phyloP scores from a whole-genome alignment of 2,329 filamentous ascomycete species.

The Cylindrodendrum hubeiense region DNA sequence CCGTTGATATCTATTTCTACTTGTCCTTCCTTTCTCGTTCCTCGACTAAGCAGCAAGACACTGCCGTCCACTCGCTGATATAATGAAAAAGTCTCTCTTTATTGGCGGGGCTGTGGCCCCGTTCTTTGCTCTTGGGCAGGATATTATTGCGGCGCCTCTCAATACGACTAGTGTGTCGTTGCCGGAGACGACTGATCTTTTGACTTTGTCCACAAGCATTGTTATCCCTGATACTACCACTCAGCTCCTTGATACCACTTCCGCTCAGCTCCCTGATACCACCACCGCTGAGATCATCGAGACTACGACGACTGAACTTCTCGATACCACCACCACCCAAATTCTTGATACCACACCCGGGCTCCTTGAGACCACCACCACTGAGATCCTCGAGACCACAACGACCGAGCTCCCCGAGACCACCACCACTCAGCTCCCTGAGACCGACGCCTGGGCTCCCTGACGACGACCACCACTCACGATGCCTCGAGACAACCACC shows the following conservation, averaged over 20 bases:
- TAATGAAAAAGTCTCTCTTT: conserved; percentile 9
- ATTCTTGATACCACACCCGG: no score
- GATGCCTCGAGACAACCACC: background rate
- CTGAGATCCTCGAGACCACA: background rate
- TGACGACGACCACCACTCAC: background rate
- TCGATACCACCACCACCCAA: no score
- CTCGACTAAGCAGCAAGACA: background rate
- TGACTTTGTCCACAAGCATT: no score
- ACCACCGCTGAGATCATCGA: background rate
- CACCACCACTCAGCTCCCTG: no score
- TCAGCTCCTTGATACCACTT: no score
- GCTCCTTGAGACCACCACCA: no score
- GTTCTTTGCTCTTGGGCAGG: conserved; percentile 7
- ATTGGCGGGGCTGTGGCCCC: conserved; percentile 9
- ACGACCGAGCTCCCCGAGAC: no score
- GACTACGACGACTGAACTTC: background rate
- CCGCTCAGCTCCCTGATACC: no score
- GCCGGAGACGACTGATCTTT: background rate
- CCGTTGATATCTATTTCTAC: no score
- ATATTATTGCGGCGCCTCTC: background rate
- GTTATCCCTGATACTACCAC: no score
- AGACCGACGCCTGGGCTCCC: no score
- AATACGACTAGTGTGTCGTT: background rate
- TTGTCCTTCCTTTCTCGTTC: no score
- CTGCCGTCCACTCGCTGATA: background rate